Percentiles rank a stretch among this genome's conserved stretches.
phyloP scores from a whole-genome alignment of 352 stramenopile species.

The Globisporangium middletonii region DNA sequence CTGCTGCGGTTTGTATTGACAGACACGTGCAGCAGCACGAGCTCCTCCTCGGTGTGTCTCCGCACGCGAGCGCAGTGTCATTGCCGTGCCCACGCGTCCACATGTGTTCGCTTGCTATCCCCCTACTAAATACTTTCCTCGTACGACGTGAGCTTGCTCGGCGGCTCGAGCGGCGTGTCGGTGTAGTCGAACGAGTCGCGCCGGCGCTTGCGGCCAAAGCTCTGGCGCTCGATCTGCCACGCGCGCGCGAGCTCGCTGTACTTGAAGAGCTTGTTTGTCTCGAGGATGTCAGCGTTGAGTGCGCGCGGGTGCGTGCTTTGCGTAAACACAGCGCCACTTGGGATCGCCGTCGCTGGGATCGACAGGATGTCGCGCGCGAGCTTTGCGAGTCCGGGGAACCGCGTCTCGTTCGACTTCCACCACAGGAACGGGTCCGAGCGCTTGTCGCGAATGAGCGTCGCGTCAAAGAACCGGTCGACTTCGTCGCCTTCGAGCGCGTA shows the following conservation, averaged over 20 bases:
- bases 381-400: conserved; percentile 64
- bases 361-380: conserved; percentile 71
- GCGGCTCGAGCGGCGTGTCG: conserved; percentile 47
- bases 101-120: not conserved
- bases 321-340: conserved; percentile 67
- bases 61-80: no score
- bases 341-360: conserved; percentile 61
- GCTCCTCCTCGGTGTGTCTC: no score
- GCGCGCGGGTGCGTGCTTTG: conserved; percentile 52
- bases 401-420: conserved; percentile 82
- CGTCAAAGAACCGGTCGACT: conserved; percentile 79
- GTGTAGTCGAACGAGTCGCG: conserved; percentile 76
- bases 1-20: no score
- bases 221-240: conserved; percentile 76
- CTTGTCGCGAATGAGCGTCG: conserved; percentile 75
- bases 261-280: conserved; percentile 75
- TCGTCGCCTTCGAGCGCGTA: conserved; percentile 76
- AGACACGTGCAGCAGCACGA: no score
- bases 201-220: conserved; percentile 67
- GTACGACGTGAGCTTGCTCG: conserved; percentile 63
- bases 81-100: no score
- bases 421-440: conserved; percentile 73
- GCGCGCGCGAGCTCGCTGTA: conserved; percentile 64
- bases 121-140: conserved; percentile 84
- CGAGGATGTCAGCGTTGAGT: conserved; percentile 44